These are phyloP conservation scores for Linderina pennispora DNA, from an alignment of 192 early-diverging fungal genomes.

Conservation along the genomic window DNA sequence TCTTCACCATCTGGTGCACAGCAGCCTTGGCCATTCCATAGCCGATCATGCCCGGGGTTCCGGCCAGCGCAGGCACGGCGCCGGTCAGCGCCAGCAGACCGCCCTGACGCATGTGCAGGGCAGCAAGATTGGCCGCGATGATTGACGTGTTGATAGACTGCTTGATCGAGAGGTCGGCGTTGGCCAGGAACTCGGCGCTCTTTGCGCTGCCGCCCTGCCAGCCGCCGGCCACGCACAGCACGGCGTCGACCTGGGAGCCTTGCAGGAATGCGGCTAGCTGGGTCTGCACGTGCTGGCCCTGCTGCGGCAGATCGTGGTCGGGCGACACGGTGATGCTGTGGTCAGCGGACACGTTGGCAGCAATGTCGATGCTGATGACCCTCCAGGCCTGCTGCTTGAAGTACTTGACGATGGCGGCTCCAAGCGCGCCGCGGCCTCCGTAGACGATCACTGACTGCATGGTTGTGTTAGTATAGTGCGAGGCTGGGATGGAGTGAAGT, in stretches of 20 bases:
- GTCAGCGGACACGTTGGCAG: conserved; percentile 64
- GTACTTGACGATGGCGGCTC: conserved; percentile 60
- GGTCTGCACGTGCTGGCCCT: conserved; percentile 53
- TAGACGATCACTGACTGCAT: conserved; percentile 74
- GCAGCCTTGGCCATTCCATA: conserved; percentile 94
- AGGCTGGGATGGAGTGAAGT: not conserved
- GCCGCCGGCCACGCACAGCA: conserved; percentile 92
- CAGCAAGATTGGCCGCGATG: conserved; percentile 77
- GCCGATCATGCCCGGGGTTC: conserved; percentile 77
- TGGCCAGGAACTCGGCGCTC: conserved; percentile 58
- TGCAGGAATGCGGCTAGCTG: conserved; percentile 28
- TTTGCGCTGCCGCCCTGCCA: conserved; percentile 89
- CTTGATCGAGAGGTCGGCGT: conserved; percentile 67
- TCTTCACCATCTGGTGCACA: conserved; percentile 83
- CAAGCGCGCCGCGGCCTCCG: conserved; percentile 89
- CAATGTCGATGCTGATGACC: conserved; percentile 75
- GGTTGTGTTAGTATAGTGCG: conserved; percentile 1
- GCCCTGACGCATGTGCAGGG: conserved; percentile 53
- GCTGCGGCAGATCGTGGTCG: conserved; percentile 47
- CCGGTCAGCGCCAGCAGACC: conserved; percentile 80
- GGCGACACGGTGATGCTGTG: conserved; percentile 59
- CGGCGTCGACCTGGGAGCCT: conserved; percentile 60
- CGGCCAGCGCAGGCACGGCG: conserved; percentile 60
- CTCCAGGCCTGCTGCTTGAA: conserved; percentile 71
- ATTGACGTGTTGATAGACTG: conserved; percentile 80